These are phyloP conservation scores for Cutaneotrichosporon sp. DNA, from an alignment of 1,284 basidiomycete genomes.

Conservation along the genomic window DNA sequence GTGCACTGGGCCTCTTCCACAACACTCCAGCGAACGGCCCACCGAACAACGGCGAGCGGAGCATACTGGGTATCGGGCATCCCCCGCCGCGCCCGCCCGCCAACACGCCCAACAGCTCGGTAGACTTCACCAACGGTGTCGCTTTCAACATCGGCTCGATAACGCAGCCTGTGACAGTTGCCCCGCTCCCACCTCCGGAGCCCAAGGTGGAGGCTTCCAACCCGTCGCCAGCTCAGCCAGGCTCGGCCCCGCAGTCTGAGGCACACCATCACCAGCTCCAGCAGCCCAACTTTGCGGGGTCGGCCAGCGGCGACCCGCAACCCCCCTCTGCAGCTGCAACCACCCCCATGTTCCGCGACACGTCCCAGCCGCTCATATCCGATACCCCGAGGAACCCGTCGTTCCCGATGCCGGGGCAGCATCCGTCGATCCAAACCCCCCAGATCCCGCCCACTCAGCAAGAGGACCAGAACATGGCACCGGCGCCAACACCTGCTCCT, in stretches of 20 bases:
- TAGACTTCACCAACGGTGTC: not conserved
- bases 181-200: not conserved
- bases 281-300: not conserved
- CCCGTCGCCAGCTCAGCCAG: not conserved
- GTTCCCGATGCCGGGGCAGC: not conserved
- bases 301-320: not conserved
- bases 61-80: not conserved
- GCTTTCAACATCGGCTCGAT: conserved; percentile 4
- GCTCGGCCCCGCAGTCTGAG: not conserved
- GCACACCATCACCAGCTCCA: not conserved
- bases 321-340: not conserved
- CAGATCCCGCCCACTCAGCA: not conserved
- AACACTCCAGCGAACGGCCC: not conserved
- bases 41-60: not conserved
- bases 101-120: not conserved
- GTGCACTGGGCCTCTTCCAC: not conserved
- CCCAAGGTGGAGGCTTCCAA: not conserved
- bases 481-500: not conserved
- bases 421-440: not conserved
- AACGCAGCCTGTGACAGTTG: not conserved
- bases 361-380: not conserved
- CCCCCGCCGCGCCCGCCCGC: not conserved
- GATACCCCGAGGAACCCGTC: not conserved
- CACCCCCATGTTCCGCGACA: not conserved
- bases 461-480: not conserved